These are phyloP conservation scores for Pestalotiopsis sp. DNA, from an alignment of 2,329 filamentous ascomycete genomes.

Conservation along the genomic window DNA sequence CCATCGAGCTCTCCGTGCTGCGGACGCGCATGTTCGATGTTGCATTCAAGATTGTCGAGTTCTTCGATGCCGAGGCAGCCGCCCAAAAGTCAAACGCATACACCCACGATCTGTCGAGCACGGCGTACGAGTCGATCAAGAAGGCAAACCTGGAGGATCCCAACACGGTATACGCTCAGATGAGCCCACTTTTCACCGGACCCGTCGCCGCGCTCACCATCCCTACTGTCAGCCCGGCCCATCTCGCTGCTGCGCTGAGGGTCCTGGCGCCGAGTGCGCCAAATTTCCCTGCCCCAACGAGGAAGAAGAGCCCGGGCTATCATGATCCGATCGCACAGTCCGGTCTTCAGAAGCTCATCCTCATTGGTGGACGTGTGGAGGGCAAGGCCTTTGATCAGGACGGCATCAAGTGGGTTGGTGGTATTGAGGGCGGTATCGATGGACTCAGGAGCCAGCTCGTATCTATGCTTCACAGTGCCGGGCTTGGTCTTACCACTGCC, in stretches of 20 bases:
- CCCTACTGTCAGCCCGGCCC: slow-evolving; percentile 79
- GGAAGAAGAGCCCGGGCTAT: slow-evolving; percentile 78
- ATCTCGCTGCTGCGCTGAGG: slow-evolving; percentile 80
- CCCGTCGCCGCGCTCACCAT: slow-evolving; percentile 81
- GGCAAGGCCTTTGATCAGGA: slow-evolving; percentile 80
- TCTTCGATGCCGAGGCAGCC: slow-evolving; percentile 62
- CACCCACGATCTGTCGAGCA: slow-evolving; percentile 56
- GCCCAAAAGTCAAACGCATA: slow-evolving; percentile 41
- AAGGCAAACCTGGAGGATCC: slow-evolving; percentile 30
- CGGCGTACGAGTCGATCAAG: slow-evolving; percentile 54
- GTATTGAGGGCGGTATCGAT: slow-evolving; percentile 80
- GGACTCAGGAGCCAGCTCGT: slow-evolving; percentile 83
- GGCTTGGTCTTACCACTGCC: slow-evolving; percentile 75
- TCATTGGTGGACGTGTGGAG: slow-evolving; percentile 87
- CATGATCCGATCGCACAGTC: slow-evolving; percentile 79
- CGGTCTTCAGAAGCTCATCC: slow-evolving; percentile 82
- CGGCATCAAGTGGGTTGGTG: slow-evolving; percentile 66
- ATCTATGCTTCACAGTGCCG: slow-evolving; percentile 76
- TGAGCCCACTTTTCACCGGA: slow-evolving; percentile 79
- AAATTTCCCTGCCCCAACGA: slow-evolving; percentile 76
- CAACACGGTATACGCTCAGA: slow-evolving; percentile 53
- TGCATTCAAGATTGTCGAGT: slow-evolving; percentile 84
- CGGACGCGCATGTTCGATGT: slow-evolving; percentile 88
- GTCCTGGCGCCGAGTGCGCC: slow-evolving; percentile 74
- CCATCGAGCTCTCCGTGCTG: slow-evolving; percentile 79